Evolutionary conservation across 805 yeast genomes (phyloP), one percentile per base, ranked within the genome.

Genomic region (Pichia pseudocactophila): DNA sequence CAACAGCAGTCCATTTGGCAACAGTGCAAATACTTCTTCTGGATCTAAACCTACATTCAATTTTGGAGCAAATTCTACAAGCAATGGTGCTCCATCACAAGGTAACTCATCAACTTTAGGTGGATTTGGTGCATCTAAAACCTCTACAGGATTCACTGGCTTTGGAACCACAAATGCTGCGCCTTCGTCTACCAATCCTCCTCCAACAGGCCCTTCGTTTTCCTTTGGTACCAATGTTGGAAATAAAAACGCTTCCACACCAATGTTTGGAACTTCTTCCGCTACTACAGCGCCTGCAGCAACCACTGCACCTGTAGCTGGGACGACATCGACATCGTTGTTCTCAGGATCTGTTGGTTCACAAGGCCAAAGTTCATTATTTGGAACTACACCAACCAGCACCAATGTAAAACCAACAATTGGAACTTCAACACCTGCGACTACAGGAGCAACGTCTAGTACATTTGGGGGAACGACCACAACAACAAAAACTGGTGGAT

Each of bases 161-260:
- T 31, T 26, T 26, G 39, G 41, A 3, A 27, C 37, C 11, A 12
- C 32, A n/a, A 36, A 18, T 3, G 18, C 47, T 11, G 43, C 45
- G 2, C 41, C 40, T 27, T 16, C 34, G 7, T 22, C 34, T 8
- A 33, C 34, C 12, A 49, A 53, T 4, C 60, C 57, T 7, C 50
- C 52, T 25, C 13, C 40, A n/a, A 25, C 42, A 13, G 25, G 25
- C 8, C 25, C 25, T 22, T 6, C 25, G 8, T 22, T 22, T 22
- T 22, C 25, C 25, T 22, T 22, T 22, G 25, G 25, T 6, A 11
- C 20, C 18, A 34, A 22, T 3, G 30, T 41, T 25, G 37, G 37
- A n/a, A 18, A 30, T 22, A 5, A 37, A 33, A n/a, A 32, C 16
- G 38, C 27, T 12, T 36, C 46, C 11, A 44, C 46, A 19, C 52